Evolutionary conservation across 352 stramenopile genomes (phyloP), one percentile per base, ranked within the genome.

Genomic region (Phytophthora kernoviae): DNA sequence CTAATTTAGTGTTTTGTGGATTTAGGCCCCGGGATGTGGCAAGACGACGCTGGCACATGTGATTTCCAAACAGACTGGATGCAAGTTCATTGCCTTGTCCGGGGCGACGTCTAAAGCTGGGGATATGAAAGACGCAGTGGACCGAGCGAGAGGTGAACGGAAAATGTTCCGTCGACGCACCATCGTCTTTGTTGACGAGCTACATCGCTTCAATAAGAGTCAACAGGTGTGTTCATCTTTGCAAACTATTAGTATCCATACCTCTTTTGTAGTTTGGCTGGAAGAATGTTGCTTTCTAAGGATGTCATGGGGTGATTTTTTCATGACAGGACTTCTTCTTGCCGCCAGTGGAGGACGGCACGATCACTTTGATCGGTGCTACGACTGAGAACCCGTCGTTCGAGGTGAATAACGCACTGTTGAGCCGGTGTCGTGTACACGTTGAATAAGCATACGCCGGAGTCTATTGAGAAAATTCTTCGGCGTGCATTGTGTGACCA

Each of bases 381-480:
- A 96, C 88, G 30, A 96, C 88, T 0, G 88, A 96, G 56, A 96
- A 96, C 52, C 87, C 88, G 20, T 96, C 84, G 48, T 96, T 96
- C 41, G 84, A 93, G 55, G 81, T 96, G 55, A 96, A 94, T 68
- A 91, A 91, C 49, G 87, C 85, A 11, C 52, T 96, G 30, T 63
- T 96, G 10, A 92, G 81, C 56, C 84, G 85, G 22, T 93, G 83
- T 26, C 79, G 79, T 12, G 85, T 93, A 92, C 63, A 83, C 79
- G 34, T 64, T 96, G 0, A 75, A 90, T 39, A 89, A 88, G 46
- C 86, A 93, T 59, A 74, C 75, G 17, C 37, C 68, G 0, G 80
- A 81, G 47, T 89, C 84, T 0, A 82, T 96, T 20, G 60, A 76
- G 8, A 70, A 61, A 41, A 87, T 96, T n/a, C 59, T 96, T 0